Conservation (phyloP, 1,139 yeast species). For the Hyphopichia burtonii region DNA sequence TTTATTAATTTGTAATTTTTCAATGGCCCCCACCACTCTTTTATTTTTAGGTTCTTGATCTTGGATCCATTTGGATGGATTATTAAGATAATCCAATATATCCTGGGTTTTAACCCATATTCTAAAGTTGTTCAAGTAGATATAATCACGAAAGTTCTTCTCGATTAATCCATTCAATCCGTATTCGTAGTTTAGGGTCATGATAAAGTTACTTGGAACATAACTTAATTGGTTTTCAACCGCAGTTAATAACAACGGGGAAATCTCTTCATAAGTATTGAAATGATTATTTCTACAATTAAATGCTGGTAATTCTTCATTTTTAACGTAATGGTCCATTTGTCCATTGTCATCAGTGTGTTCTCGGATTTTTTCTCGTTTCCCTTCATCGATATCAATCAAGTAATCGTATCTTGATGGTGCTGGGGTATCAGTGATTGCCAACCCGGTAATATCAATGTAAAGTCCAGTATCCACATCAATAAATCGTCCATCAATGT, state of each 20-base stretch:
- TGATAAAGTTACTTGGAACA: conserved; percentile 30
- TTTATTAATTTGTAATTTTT: conserved; percentile 19
- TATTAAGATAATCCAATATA: conserved; percentile 25
- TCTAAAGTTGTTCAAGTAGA: conserved; percentile 30
- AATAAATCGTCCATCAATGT: conserved; percentile 80
- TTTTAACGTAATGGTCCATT: conserved; percentile 17
- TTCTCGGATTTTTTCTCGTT: conserved; percentile 7
- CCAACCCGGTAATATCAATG: conserved; percentile 64
- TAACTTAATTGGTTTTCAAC: conserved; percentile 37
- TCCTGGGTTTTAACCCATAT: conserved; percentile 31
- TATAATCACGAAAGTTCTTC: conserved; percentile 24
- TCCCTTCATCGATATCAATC: conserved; percentile 8
- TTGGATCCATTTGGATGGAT: conserved; percentile 22
- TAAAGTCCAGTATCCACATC: conserved; percentile 75
- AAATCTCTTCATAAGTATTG: conserved; percentile 26
- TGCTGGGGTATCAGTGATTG: conserved; percentile 35
- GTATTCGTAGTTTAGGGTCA: conserved; percentile 32
- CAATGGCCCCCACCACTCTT: conserved; percentile 18
- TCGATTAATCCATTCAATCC: conserved; percentile 20
- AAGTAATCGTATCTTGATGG: conserved; percentile 29
- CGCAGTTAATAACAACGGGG: conserved; percentile 26
- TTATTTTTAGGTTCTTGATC: conserved; percentile 8
- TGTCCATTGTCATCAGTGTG: conserved; percentile 8
- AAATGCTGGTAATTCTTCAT: conserved; percentile 29
- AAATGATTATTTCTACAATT: conserved; percentile 50